These are phyloP conservation scores for Primulina eburnea DNA, from an alignment of 257 asterid species.

Conservation along the genomic window DNA sequence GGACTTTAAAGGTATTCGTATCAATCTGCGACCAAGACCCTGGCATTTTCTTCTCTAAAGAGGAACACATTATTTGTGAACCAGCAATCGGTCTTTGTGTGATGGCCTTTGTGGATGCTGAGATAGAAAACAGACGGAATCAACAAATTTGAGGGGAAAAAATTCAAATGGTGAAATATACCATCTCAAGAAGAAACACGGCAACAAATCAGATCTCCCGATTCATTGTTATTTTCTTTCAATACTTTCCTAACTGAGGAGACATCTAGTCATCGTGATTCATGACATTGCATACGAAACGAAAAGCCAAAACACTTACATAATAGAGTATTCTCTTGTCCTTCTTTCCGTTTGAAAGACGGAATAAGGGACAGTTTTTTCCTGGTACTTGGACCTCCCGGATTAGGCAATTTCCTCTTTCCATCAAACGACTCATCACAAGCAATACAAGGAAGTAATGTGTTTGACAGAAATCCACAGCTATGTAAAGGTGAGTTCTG, in stretches of 20 bases:
- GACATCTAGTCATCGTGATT: constrained; percentile 3
- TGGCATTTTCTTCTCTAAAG: background rate
- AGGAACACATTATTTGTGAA: background rate
- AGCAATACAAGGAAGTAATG: constrained; percentile 77
- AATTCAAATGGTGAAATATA: background rate
- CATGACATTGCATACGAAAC: background rate
- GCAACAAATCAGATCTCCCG: background rate
- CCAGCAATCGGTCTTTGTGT: constrained; percentile 42
- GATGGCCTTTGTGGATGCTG: constrained; percentile 53
- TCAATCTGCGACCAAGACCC: constrained; percentile 23
- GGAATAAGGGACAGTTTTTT: background rate
- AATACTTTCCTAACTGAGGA: background rate
- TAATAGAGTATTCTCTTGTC: constrained; percentile 37
- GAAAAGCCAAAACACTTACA: constrained; percentile 43
- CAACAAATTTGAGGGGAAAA: background rate
- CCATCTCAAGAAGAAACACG: background rate
- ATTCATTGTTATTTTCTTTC: background rate
- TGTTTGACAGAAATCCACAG: constrained; percentile 61
- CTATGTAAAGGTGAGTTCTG: constrained; percentile 43
- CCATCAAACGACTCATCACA: constrained; percentile 52
- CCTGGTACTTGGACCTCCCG: constrained; percentile 41
- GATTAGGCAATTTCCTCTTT: constrained; percentile 44
- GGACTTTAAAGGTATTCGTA: constrained; percentile 75
- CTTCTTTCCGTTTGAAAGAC: background rate
- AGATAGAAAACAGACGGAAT: constrained; percentile 21